Percentiles rank a stretch among this genome's conserved stretches.
Evolutionary conservation across 805 yeast species (phyloP).

Genomic region (Pichia exigua): DNA sequence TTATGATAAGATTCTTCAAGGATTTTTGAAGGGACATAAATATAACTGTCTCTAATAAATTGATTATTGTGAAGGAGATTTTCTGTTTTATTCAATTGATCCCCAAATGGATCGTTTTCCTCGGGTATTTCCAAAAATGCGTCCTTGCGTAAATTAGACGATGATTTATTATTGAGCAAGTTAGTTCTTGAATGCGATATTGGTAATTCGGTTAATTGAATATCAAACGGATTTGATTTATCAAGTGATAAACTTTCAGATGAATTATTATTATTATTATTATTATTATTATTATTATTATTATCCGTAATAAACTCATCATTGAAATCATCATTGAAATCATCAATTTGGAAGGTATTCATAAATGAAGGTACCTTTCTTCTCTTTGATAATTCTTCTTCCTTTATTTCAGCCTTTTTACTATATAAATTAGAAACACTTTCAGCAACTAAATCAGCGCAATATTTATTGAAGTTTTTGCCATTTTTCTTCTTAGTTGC

Average conservation of each 20-base stretch:
- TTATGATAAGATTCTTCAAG: constrained; percentile 4
- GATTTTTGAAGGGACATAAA: constrained; percentile 3
- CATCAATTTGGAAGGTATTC: not conserved
- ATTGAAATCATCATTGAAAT: not conserved
- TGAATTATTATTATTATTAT: not conserved
- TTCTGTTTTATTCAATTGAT: not conserved
- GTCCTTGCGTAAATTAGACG: not conserved
- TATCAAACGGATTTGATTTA: constrained; percentile 5
- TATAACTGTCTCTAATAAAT: not conserved
- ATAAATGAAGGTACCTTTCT: constrained; percentile 17
- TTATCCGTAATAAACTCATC: no score
- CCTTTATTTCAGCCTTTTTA: constrained; percentile 6
- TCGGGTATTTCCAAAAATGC: not conserved
- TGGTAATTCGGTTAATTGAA: constrained; percentile 1
- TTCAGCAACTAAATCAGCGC: constrained; percentile 22
- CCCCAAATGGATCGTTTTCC: not conserved
- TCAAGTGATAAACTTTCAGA: not conserved
- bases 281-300: not conserved
- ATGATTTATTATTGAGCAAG: not conserved
- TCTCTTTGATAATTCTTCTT: constrained; percentile 16
- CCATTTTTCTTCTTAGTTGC: constrained; percentile 5
- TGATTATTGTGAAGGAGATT: not conserved
- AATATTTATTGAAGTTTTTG: constrained; percentile 16
- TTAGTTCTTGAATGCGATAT: constrained; percentile 6
- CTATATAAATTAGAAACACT: constrained; percentile 23